Evolutionary conservation across 192 early-diverging fungal species (phyloP).

Genomic region (Coemansia sp.): DNA sequence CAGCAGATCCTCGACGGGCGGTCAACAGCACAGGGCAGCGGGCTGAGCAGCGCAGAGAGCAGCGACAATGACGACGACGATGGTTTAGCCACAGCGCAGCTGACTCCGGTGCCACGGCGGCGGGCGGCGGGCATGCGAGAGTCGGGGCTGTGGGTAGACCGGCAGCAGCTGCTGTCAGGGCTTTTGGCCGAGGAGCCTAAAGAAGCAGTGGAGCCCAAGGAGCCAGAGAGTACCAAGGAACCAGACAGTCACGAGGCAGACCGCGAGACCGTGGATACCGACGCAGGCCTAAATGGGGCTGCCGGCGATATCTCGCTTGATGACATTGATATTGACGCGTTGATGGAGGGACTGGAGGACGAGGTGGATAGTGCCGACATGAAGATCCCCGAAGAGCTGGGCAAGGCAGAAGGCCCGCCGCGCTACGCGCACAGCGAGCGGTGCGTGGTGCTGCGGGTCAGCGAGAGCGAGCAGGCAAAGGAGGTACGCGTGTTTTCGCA

Average conservation of each 20-base stretch:
- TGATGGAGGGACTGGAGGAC: constrained; percentile 13
- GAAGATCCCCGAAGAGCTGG: background rate
- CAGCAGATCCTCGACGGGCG: constrained; percentile 37
- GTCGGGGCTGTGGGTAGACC: constrained; percentile 29
- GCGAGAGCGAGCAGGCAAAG: constrained; percentile 24
- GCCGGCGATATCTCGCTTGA: constrained; percentile 13
- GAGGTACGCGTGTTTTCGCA: constrained; percentile 38
- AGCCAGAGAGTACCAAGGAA: too few relatives aligned
- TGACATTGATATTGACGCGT: constrained; percentile 26
- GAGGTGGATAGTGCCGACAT: background rate
- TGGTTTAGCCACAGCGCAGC: too few relatives aligned
- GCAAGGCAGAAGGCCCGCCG: too few relatives aligned
- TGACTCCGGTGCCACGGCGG: too few relatives aligned
- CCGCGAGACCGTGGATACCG: too few relatives aligned
- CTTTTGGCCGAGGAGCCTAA: too few relatives aligned
- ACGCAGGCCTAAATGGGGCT: too few relatives aligned
- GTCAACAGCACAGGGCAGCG: background rate
- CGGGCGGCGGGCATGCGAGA: constrained; percentile 21
- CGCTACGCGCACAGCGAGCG: background rate
- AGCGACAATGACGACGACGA: constrained; percentile 12
- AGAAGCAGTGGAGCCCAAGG: too few relatives aligned
- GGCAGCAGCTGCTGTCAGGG: constrained; percentile 32
- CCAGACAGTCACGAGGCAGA: too few relatives aligned
- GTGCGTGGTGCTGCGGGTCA: constrained; percentile 33
- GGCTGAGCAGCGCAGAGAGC: background rate